A percentile compares a stretch with the other conserved stretches of the same genome.
These are phyloP conservation scores for Xylariaceae sp. DNA, from an alignment of 2,329 filamentous ascomycete genomes.

Conservation along the genomic window DNA sequence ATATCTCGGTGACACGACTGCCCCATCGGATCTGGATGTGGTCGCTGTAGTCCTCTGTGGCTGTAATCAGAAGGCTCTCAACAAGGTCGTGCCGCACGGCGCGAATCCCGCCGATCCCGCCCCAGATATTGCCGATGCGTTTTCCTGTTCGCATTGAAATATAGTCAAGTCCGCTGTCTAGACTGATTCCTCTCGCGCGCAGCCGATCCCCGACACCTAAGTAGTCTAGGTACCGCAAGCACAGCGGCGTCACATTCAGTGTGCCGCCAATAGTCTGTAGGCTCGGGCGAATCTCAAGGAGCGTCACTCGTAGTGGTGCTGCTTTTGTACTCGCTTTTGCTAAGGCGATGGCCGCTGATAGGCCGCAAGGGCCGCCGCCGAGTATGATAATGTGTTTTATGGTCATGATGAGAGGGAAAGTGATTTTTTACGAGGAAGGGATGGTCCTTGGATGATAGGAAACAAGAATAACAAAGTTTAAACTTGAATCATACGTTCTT, in stretches of 20 bases:
- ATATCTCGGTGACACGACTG: neutral
- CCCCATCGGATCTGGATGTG: neutral
- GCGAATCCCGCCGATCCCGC: slow-evolving; percentile 1
- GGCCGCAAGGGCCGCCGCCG: neutral
- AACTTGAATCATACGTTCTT: no score
- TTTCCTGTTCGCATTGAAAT: neutral
- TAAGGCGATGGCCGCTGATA: neutral
- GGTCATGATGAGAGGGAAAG: neutral
- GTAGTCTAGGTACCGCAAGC: neutral
- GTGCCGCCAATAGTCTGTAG: slow-evolving; percentile 1
- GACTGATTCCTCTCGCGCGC: neutral
- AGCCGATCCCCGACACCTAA: neutral
- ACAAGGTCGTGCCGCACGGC: neutral
- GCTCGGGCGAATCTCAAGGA: neutral
- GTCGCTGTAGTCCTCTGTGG: neutral
- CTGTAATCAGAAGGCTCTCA: neutral
- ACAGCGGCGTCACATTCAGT: neutral
- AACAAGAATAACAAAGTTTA: no score
- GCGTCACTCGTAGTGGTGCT: neutral
- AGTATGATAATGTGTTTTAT: neutral
- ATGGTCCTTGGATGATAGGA: no score
- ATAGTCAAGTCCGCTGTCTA: neutral
- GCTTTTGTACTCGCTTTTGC: neutral
- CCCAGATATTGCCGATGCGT: neutral
- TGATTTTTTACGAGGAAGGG: no score